Evolutionary conservation across 495 filamentous ascomycete genomes (phyloP).

Genomic region (Podospora appendiculata): DNA sequence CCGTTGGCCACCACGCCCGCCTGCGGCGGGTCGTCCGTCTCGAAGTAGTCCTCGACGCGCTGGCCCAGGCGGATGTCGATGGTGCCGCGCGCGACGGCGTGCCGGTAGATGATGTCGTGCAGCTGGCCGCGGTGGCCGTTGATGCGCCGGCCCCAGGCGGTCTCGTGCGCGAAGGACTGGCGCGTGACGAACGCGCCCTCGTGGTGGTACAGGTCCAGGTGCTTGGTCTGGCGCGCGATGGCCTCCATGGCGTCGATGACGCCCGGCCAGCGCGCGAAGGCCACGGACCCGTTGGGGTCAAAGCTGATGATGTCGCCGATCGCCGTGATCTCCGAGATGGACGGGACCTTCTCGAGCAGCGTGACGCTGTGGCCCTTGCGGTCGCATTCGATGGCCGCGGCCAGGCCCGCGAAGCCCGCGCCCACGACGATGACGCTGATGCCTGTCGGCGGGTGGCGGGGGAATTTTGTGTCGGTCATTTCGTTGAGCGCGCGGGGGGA

Average conservation of each 20-base stretch:
- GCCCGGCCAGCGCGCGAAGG: constrained; percentile 42
- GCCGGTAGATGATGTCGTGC: constrained; percentile 51
- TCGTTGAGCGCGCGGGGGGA: not conserved
- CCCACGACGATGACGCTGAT: constrained; percentile 54
- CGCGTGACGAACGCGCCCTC: constrained; percentile 22
- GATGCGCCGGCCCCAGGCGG: constrained; percentile 24
- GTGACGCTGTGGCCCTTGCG: constrained; percentile 26
- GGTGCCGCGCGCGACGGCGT: constrained; percentile 43
- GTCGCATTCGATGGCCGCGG: constrained; percentile 53
- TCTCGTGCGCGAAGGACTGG: constrained; percentile 23
- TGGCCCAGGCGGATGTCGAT: constrained; percentile 48
- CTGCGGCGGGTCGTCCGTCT: constrained; percentile 35
- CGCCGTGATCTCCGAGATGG: constrained; percentile 34
- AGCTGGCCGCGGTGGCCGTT: constrained; percentile 60
- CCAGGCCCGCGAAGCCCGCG: constrained; percentile 54
- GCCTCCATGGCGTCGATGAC: constrained; percentile 40
- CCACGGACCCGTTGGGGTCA: constrained; percentile 39
- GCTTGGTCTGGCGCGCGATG: constrained; percentile 37
- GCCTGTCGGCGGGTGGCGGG: constrained; percentile 27
- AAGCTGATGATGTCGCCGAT: constrained; percentile 47
- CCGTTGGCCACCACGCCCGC: constrained; percentile 48
- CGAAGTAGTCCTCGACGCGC: constrained; percentile 54
- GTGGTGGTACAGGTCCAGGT: constrained; percentile 27
- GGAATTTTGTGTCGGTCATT: not conserved
- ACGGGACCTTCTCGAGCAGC: constrained; percentile 27